phyloP scores from a whole-genome alignment of 2,329 filamentous ascomycete species.

The Colletotrichum lentis region DNA sequence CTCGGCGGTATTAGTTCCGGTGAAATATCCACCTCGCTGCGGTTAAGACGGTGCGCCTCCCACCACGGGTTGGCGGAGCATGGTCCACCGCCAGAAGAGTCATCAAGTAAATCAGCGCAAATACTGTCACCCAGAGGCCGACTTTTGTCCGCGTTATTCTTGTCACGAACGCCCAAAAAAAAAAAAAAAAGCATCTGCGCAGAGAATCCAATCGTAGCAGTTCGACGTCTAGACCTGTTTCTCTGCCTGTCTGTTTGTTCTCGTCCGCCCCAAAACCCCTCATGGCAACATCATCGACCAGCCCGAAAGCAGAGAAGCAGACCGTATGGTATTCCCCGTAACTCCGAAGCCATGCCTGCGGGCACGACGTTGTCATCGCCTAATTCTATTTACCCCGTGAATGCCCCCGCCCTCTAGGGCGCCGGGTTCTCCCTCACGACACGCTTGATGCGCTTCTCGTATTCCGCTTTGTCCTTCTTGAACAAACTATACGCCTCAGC shows the following conservation, averaged over 20 bases:
- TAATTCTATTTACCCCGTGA: conserved; percentile 9
- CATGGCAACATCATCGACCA: conserved; percentile 20
- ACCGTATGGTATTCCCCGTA: conserved; percentile 35
- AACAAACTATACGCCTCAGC: conserved; percentile 97
- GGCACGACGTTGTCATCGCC: conserved; percentile 24
- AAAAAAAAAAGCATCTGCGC: neutral
- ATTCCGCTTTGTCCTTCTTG: conserved; percentile 86
- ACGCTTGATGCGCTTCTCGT: conserved; percentile 86
- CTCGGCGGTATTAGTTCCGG: conserved; percentile 19
- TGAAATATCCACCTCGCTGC: conserved; percentile 15
- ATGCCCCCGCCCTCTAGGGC: conserved; percentile 56
- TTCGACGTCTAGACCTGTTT: neutral
- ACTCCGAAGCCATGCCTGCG: conserved; percentile 31
- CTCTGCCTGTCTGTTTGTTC: neutral
- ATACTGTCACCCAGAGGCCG: neutral
- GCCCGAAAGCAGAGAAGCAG: conserved; percentile 36
- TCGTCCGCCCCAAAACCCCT: conserved; percentile 2
- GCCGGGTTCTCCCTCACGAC: conserved; percentile 91
- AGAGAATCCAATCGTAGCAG: neutral
- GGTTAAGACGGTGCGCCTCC: conserved; percentile 16
- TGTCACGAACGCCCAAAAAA: neutral
- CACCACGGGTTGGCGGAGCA: conserved; percentile 3
- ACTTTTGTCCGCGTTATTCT: neutral
- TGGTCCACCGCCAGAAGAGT: conserved; percentile 9
- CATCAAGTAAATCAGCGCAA: neutral